Evolutionary conservation across 768 basidiomycete genomes (phyloP).

Genomic region (Zangia roseola): DNA sequence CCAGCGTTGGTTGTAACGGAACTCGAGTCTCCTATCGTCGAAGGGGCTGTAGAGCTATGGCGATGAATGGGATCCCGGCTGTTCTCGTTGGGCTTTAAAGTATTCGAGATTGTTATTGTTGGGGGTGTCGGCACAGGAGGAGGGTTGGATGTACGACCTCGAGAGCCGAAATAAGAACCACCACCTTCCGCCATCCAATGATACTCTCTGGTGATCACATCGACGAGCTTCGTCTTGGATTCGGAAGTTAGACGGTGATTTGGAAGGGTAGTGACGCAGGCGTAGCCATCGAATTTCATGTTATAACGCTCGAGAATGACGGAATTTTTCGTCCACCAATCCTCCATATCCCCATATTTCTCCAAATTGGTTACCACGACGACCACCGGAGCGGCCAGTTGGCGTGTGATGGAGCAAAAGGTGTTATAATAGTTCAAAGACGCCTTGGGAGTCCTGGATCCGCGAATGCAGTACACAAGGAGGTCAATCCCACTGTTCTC

Average conservation of each 20-base stretch:
- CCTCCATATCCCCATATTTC: slow-evolving; percentile 22
- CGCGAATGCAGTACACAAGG: slow-evolving; percentile 39
- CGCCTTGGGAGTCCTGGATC: slow-evolving; percentile 31
- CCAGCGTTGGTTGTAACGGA: slow-evolving; percentile 9
- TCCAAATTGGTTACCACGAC: slow-evolving; percentile 39
- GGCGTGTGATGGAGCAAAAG: slow-evolving; percentile 38
- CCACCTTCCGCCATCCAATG: slow-evolving; percentile 5
- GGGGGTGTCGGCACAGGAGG: neutral
- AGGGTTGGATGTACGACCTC: neutral
- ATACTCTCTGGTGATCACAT: slow-evolving; percentile 9
- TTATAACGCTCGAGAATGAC: slow-evolving; percentile 16
- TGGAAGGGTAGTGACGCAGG: slow-evolving; percentile 36
- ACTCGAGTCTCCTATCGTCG: neutral
- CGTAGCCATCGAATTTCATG: slow-evolving; percentile 37
- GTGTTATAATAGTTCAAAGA: slow-evolving; percentile 31
- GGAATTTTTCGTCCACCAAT: slow-evolving; percentile 34
- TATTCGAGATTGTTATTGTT: neutral
- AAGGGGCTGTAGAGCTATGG: neutral
- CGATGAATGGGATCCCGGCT: neutral
- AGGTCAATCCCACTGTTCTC: slow-evolving; percentile 34
- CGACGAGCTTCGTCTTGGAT: slow-evolving; percentile 14
- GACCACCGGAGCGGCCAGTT: slow-evolving; percentile 34
- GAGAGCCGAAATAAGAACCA: slow-evolving; percentile 15
- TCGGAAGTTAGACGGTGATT: slow-evolving; percentile 4
- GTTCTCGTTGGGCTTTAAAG: neutral